Evolutionary conservation across 2,329 filamentous ascomycete genomes (phyloP).

Genomic region (Pseudocercospora vitis): DNA sequence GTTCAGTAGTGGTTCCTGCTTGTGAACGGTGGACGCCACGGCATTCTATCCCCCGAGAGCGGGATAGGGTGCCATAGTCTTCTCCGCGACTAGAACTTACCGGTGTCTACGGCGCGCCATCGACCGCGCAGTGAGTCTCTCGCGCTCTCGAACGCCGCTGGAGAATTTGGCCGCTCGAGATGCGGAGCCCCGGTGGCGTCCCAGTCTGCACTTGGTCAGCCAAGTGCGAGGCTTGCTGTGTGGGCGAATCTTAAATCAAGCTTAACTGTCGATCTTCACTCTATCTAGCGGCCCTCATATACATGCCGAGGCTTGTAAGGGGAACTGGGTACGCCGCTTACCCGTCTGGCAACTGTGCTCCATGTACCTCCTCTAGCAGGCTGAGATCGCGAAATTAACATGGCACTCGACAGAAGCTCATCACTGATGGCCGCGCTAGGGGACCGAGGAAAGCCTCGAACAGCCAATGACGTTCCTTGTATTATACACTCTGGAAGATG

Average conservation of each 20-base stretch:
- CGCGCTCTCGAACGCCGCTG: slow-evolving; percentile 30
- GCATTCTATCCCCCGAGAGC: not conserved
- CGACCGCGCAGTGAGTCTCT: slow-evolving; percentile 21
- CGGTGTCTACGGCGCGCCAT: not conserved
- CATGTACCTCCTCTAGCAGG: slow-evolving; percentile 43
- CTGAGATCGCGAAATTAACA: slow-evolving; percentile 32
- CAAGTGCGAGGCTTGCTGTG: slow-evolving; percentile 14
- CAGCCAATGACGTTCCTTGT: slow-evolving; percentile 1
- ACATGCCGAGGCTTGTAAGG: slow-evolving; percentile 11
- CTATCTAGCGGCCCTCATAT: not conserved
- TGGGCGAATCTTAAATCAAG: slow-evolving; percentile 14
- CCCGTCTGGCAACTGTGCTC: slow-evolving; percentile 41
- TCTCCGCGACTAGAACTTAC: not conserved
- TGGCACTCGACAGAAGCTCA: not conserved
- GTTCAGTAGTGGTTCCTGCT: slow-evolving; percentile 1
- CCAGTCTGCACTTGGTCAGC: not conserved
- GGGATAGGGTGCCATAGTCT: not conserved
- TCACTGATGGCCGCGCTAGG: not conserved
- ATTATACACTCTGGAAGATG: slow-evolving; percentile 4
- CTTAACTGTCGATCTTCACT: slow-evolving; percentile 17
- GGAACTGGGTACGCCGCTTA: slow-evolving; percentile 37
- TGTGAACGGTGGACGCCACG: not conserved
- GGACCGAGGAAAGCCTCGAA: slow-evolving; percentile 1
- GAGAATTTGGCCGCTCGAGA: not conserved
- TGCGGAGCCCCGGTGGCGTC: slow-evolving; percentile 10